Evolutionary conservation across 2,329 filamentous ascomycete species (phyloP), one percentile per base, ranked within the genome.

Genomic region (Fusarium lateritium): DNA sequence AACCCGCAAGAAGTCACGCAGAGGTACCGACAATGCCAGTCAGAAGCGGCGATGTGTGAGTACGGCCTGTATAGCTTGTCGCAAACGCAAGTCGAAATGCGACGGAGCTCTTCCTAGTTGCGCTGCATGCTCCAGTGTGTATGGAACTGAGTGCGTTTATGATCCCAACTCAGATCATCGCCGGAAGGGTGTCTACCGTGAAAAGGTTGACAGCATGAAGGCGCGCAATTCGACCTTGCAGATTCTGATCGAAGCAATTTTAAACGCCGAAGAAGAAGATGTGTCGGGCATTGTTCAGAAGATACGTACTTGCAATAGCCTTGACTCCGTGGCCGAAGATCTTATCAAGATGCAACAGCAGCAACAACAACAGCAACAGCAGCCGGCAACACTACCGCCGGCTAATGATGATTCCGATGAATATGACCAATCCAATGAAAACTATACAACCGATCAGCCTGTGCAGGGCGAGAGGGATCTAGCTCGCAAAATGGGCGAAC

Each of bases 131-230:
- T 90, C 93, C 66, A 97, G 94, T 72, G 95, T 98, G 56, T 98
- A 99, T 77, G 88, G 89, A 65, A 96, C 93, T 64, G 89, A 92
- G 81, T 98, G 96, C 79, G 86, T 98, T 70, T 98, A 98, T 84
- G 95, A 98, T 77, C 95, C 94, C 5, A 97, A 94, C 77, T 97
- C 94, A 61, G 96, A 99, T 79, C 94, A 98, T 79, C 92, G 96
- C 50, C 91, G 96, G 51, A 98, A 98, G 79, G 96, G 96, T 63
- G 96, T 98, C 49, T 98, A 98, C 79, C 94, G 95, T 76, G 94
- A 97, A 80, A 96, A 97, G 79, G 89, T 92, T 24, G 94, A 97
- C 79, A 93, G 89, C 76, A 86, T 95, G 78, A 97, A 97, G 81
- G 94, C 94, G 22, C 90, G 90, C 67, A 94, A 91, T 75, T 93